phyloP scores from a whole-genome alignment of 495 filamentous ascomycete genomes.

The Trichocladium antarcticum region DNA sequence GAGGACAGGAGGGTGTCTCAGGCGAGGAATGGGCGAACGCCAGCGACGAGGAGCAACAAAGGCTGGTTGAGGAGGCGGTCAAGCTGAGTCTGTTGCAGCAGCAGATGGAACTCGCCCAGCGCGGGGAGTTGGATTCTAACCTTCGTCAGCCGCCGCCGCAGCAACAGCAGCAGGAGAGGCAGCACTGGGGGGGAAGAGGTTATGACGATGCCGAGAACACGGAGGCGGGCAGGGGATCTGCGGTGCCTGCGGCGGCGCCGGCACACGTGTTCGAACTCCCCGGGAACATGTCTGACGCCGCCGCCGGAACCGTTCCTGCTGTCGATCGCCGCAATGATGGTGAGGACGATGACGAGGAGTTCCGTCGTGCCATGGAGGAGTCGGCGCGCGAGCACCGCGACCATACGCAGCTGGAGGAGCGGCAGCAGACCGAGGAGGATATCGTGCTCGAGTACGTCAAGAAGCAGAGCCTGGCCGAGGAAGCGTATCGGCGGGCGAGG shows the following conservation, averaged over 20 bases:
- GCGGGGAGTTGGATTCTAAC: not conserved
- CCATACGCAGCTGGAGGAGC: slow-evolving; percentile 29
- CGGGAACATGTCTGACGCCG: not conserved
- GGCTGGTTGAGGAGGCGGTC: slow-evolving; percentile 49
- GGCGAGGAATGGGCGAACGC: slow-evolving; percentile 27
- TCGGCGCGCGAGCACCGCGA: slow-evolving; percentile 33
- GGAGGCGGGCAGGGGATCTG: too few species aligned
- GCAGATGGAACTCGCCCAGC: slow-evolving; percentile 6
- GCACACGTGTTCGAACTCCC: not conserved
- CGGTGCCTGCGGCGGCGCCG: too few species aligned
- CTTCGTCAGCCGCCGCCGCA: slow-evolving; percentile 16
- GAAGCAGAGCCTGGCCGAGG: slow-evolving; percentile 62
- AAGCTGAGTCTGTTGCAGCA: slow-evolving; percentile 40
- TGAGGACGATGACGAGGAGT: not conserved
- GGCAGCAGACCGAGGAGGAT: slow-evolving; percentile 52
- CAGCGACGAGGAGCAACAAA: slow-evolving; percentile 43
- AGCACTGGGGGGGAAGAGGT: slow-evolving; percentile 32
- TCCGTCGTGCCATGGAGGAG: slow-evolving; percentile 38
- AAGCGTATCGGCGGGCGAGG: slow-evolving; percentile 34
- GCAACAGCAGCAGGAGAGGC: slow-evolving; percentile 19
- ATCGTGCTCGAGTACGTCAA: slow-evolving; percentile 68
- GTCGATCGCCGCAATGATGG: not conserved
- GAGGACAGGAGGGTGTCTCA: not conserved
- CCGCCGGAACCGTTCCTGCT: not conserved
- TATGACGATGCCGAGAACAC: not conserved